Percentiles rank a stretch among this genome's conserved stretches.
Conservation (phyloP, 2,329 filamentous ascomycete species). For the Talaromyces marneffei region DNA sequence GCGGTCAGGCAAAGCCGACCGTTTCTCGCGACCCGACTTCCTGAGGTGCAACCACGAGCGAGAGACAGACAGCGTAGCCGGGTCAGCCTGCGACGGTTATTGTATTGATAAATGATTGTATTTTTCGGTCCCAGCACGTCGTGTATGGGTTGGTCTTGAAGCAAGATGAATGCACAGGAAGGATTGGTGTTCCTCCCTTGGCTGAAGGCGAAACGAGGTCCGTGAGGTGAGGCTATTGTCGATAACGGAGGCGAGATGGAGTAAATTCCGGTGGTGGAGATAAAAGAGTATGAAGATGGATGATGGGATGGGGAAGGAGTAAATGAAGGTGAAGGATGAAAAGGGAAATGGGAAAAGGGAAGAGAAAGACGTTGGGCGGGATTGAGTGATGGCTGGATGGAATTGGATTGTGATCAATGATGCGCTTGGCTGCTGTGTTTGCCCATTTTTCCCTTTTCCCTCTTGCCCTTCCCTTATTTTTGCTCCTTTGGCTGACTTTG, state of each 20-base stretch:
- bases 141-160: not conserved
- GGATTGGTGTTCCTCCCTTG: not conserved
- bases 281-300: constrained; percentile 3
- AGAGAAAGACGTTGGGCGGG: constrained; percentile 9
- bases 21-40: constrained; percentile 10
- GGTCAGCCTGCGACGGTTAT: not conserved
- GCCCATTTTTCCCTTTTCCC: constrained; percentile 10
- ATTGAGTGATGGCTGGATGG: constrained; percentile 1
- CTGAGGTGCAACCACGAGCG: not conserved
- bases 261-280: constrained; percentile 13
- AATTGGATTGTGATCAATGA: constrained; percentile 7
- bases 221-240: not conserved
- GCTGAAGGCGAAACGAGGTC: not conserved
- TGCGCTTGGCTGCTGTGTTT: constrained; percentile 8
- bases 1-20: constrained; percentile 7
- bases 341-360: constrained; percentile 4
- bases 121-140: not conserved
- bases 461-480: constrained; percentile 4
- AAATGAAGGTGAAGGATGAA: constrained; percentile 9
- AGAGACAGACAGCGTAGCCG: not conserved
- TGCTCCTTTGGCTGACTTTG: not conserved
- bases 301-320: constrained; percentile 10
- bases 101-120: not conserved
- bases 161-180: not conserved
- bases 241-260: not conserved